Conservation (phyloP, 768 basidiomycete genomes). For the Pleurotus giganteus region DNA sequence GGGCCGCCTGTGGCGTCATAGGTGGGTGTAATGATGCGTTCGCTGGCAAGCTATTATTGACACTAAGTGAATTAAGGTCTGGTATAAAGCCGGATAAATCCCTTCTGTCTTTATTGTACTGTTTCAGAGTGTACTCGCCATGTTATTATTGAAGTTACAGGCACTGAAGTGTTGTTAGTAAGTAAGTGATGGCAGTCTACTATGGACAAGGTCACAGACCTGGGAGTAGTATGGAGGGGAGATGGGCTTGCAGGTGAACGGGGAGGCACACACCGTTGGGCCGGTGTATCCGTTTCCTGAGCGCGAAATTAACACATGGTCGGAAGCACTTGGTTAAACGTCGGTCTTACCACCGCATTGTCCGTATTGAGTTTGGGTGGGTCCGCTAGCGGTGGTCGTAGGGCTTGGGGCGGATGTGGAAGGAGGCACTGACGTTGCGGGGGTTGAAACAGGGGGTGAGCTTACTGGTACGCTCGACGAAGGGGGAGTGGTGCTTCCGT, state of each 20-base stretch:
- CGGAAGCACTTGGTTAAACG: background rate
- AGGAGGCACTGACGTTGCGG: conserved; percentile 22
- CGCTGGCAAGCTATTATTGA: background rate
- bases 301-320: background rate
- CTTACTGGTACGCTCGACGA: conserved; percentile 10
- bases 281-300: conserved; percentile 44
- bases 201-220: conserved; percentile 22
- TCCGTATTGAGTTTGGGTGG: conserved; percentile 42
- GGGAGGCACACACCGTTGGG: conserved; percentile 41
- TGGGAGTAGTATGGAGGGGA: conserved; percentile 56
- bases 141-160: background rate
- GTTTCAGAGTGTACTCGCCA: too few species aligned
- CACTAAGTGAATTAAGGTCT: background rate
- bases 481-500: conserved; percentile 21
- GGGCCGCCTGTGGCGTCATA: conserved; percentile 83
- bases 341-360: conserved; percentile 49
- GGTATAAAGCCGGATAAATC: conserved; percentile 10
- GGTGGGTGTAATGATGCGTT: conserved; percentile 34
- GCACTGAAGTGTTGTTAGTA: background rate
- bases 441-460: conserved; percentile 17
- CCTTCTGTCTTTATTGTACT: too few species aligned
- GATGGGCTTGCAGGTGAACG: conserved; percentile 43
- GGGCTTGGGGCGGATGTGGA: conserved; percentile 18
- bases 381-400: conserved; percentile 28
- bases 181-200: background rate